A percentile compares a stretch with the other conserved stretches of the same genome.
phyloP scores from a whole-genome alignment of 345 rosid species.

The Euphorbia lathyris region DNA sequence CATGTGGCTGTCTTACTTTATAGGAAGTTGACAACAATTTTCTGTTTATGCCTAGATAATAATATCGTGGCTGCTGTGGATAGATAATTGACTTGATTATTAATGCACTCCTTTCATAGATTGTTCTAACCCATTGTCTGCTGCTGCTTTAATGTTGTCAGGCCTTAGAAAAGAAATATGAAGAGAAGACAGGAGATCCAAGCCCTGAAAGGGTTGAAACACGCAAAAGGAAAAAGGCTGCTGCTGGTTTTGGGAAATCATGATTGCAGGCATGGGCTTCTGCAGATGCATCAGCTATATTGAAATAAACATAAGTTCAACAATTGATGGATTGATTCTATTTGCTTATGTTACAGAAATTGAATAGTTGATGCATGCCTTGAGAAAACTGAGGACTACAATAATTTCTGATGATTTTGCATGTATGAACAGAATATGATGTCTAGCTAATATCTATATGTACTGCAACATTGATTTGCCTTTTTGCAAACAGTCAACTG shows the following conservation, averaged over 20 bases:
- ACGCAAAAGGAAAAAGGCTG: constrained; percentile 49
- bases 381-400: not conserved
- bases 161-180: constrained; percentile 83
- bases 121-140: not conserved
- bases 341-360: not conserved
- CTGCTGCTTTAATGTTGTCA: constrained; percentile 26
- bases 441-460: no score
- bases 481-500: constrained; percentile 54
- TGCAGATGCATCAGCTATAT: constrained; percentile 10
- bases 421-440: not conserved
- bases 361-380: not conserved
- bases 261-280: constrained; percentile 27
- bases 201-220: constrained; percentile 75
- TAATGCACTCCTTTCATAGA: not conserved
- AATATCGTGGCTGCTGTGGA: not conserved
- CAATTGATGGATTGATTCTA: not conserved
- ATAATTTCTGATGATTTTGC: constrained; percentile 1
- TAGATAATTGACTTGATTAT: not conserved
- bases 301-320: not conserved
- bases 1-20: not conserved
- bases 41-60: not conserved
- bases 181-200: constrained; percentile 65
- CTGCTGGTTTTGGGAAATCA: constrained; percentile 82
- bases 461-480: constrained; percentile 32
- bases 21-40: not conserved